Conservation (phyloP, 2,329 filamentous ascomycete species). For the Xylariaceae sp. region DNA sequence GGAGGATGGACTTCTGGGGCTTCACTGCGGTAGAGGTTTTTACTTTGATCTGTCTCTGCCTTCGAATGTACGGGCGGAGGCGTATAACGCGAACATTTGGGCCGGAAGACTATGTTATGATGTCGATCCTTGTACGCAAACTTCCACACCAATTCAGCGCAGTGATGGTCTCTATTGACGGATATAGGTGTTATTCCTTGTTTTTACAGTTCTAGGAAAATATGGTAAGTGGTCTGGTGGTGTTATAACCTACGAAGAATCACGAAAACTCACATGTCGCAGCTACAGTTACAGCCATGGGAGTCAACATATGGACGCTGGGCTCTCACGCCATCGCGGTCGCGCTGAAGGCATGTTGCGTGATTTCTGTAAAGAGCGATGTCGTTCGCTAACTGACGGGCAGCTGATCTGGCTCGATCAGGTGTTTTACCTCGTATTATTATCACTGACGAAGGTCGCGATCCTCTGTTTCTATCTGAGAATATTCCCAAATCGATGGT, state of each 20-base stretch:
- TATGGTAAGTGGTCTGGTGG: conserved; percentile 19
- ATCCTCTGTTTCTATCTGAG: conserved; percentile 30
- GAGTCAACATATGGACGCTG: conserved; percentile 35
- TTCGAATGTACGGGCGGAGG: conserved; percentile 35
- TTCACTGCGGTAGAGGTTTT: conserved; percentile 29
- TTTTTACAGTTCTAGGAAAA: conserved; percentile 28
- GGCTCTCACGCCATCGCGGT: conserved; percentile 20
- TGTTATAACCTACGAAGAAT: neutral
- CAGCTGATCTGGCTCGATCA: conserved; percentile 31
- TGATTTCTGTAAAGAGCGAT: neutral
- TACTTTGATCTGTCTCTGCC: conserved; percentile 29
- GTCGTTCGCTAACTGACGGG: neutral
- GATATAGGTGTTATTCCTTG: conserved; percentile 20
- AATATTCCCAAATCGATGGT: conserved; percentile 25
- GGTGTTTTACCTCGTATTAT: conserved; percentile 27
- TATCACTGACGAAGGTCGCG: conserved; percentile 28
- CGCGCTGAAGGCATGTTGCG: conserved; percentile 24
- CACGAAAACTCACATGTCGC: conserved; percentile 3
- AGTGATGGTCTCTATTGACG: neutral
- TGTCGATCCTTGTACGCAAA: conserved; percentile 27
- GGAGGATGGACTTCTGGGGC: conserved; percentile 28
- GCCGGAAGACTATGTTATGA: conserved; percentile 37
- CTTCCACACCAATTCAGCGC: neutral
- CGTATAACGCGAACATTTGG: conserved; percentile 25
- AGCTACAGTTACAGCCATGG: conserved; percentile 28